Evolutionary conservation across 805 yeast species (phyloP).

Genomic region (Starmera amethionina): DNA sequence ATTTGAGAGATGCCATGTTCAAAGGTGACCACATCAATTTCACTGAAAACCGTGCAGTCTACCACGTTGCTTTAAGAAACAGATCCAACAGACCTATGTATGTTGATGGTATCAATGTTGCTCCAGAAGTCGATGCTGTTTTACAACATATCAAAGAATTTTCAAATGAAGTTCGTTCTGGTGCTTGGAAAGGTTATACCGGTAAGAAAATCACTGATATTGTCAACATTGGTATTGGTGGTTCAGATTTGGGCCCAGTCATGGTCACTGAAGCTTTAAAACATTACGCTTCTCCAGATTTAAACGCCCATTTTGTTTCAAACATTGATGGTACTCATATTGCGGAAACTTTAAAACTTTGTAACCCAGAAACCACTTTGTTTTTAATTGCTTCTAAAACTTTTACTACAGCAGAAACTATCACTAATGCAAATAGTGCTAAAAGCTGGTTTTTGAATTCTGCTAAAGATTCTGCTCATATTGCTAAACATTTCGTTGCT

Average conservation of each 20-base stretch:
- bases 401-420: conserved; percentile 97
- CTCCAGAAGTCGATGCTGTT: conserved; percentile 86
- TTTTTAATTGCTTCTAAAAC: conserved; percentile 94
- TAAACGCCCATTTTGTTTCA: conserved; percentile 87
- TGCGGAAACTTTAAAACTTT: conserved; percentile 73
- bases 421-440: conserved; percentile 92
- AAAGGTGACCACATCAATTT: conserved; percentile 88
- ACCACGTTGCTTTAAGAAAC: conserved; percentile 94
- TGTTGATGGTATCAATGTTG: conserved; percentile 85
- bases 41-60: conserved; percentile 96
- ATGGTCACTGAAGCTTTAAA: conserved; percentile 99
- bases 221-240: conserved; percentile 98
- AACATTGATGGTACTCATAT: conserved; percentile 98
- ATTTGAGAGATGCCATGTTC: conserved; percentile 84
- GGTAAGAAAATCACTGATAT: conserved; percentile 90
- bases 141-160: conserved; percentile 95
- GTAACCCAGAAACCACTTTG: conserved; percentile 86
- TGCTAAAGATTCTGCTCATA: conserved; percentile 58
- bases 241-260: conserved; percentile 97
- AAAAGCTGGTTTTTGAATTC: conserved; percentile 83
- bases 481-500: conserved; percentile 97
- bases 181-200: conserved; percentile 94
- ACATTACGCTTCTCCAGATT: conserved; percentile 67
- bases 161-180: conserved; percentile 82
- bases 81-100: conserved; percentile 73